Conservation (phyloP, 768 basidiomycete genomes). For the Lenzites betulinus region DNA sequence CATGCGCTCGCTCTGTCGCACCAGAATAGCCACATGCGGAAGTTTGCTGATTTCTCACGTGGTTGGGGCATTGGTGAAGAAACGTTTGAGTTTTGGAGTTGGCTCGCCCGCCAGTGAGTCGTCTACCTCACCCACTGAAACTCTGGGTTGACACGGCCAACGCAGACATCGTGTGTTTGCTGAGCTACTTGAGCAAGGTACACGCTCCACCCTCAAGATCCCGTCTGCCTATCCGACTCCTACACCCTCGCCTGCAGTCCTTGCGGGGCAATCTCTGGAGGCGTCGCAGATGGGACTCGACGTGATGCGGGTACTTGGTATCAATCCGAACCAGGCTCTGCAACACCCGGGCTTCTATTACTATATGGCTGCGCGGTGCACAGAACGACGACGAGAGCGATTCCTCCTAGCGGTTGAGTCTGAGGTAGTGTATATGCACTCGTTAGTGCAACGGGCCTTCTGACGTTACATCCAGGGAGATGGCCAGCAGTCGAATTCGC, state of each 20-base stretch:
- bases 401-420: constrained; percentile 61
- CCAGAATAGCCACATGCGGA: constrained; percentile 82
- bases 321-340: constrained; percentile 80
- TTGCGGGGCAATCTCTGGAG: constrained; percentile 27
- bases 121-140: neutral
- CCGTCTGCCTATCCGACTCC: constrained; percentile 56
- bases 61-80: constrained; percentile 97
- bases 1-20: constrained; percentile 78
- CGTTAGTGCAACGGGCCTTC: neutral
- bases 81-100: constrained; percentile 97
- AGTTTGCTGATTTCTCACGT: constrained; percentile 82
- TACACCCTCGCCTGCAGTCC: constrained; percentile 29
- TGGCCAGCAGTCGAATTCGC: constrained; percentile 39
- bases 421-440: constrained; percentile 43
- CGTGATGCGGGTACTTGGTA: constrained; percentile 58
- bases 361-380: constrained; percentile 85
- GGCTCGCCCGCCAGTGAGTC: constrained; percentile 88
- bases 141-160: neutral
- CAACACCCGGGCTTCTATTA: constrained; percentile 95
- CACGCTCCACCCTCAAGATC: constrained; percentile 59
- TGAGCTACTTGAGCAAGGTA: constrained; percentile 86
- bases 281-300: constrained; percentile 53
- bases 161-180: constrained; percentile 84
- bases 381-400: constrained; percentile 69
- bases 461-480: neutral